phyloP scores from a whole-genome alignment of 805 yeast genomes.

The Saccharomyces mikatae region DNA sequence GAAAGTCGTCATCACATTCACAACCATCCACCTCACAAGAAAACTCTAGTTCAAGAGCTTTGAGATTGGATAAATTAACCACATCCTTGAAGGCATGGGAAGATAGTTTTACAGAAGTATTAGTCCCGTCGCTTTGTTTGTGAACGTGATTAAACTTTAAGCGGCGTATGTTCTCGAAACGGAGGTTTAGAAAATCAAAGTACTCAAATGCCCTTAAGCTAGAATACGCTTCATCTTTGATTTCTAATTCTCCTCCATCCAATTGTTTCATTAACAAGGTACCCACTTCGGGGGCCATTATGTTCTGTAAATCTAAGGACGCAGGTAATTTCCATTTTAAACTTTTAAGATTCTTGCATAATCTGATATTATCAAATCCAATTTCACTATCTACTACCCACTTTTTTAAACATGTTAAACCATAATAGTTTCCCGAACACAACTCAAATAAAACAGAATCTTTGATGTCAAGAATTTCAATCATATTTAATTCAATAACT shows the following conservation, averaged over 20 bases:
- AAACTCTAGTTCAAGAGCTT: constrained; percentile 41
- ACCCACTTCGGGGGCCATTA: neutral
- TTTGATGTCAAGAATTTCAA: constrained; percentile 18
- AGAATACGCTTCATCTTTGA: constrained; percentile 33
- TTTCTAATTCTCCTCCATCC: constrained; percentile 17
- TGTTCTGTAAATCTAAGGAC: neutral
- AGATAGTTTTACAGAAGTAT: constrained; percentile 28
- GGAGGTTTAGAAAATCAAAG: constrained; percentile 7
- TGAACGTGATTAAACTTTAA: constrained; percentile 41
- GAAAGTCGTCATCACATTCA: constrained; percentile 40
- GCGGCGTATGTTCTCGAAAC: constrained; percentile 20
- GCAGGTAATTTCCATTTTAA: constrained; percentile 8
- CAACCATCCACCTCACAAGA: constrained; percentile 46
- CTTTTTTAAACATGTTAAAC: constrained; percentile 7
- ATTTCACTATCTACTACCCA: constrained; percentile 8
- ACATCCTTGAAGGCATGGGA: constrained; percentile 25
- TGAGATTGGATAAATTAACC: constrained; percentile 27
- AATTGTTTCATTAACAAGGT: constrained; percentile 7
- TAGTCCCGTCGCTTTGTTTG: constrained; percentile 36
- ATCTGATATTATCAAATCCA: constrained; percentile 5
- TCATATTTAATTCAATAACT: constrained; percentile 14
- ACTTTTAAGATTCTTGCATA: constrained; percentile 8
- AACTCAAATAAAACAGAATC: constrained; percentile 13
- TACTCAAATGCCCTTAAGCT: constrained; percentile 31
- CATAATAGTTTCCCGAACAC: constrained; percentile 7